Conservation (phyloP, 305 asterid species). For the Solanum hybrid region DNA sequence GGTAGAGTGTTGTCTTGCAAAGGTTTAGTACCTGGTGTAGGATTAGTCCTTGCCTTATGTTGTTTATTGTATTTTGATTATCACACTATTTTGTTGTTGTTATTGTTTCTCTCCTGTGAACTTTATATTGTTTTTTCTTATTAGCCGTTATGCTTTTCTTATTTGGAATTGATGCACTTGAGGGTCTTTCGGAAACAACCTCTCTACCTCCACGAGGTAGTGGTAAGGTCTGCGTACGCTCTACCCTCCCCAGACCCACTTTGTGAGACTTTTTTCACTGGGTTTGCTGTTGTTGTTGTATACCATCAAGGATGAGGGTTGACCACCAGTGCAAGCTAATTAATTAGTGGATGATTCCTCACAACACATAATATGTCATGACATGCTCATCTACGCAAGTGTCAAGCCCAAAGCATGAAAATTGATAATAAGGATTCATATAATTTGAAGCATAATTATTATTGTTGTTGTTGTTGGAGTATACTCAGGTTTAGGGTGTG, state of each 20-base stretch:
- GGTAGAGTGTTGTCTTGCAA: neutral
- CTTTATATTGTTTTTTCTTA: neutral
- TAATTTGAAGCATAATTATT: neutral
- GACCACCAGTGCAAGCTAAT: neutral
- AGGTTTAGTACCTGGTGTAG: neutral
- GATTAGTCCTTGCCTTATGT: neutral
- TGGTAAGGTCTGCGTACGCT: neutral
- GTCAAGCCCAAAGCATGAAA: neutral
- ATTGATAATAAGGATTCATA: neutral
- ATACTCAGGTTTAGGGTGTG: neutral
- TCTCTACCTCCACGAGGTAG: neutral
- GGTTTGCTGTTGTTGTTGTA: neutral
- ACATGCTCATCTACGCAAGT: neutral
- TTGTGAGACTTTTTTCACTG: neutral
- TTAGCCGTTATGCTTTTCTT: too few species aligned
- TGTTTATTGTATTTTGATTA: neutral
- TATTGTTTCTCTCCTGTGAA: neutral
- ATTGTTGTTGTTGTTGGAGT: neutral
- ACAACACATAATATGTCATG: neutral
- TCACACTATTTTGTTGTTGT: neutral
- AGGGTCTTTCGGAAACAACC: neutral
- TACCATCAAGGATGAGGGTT: neutral
- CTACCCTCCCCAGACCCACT: neutral
- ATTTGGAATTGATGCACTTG: neutral
- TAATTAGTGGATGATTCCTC: neutral